phyloP scores from a whole-genome alignment of 1,139 yeast genomes.

The Scheffersomyces parashehatae region DNA sequence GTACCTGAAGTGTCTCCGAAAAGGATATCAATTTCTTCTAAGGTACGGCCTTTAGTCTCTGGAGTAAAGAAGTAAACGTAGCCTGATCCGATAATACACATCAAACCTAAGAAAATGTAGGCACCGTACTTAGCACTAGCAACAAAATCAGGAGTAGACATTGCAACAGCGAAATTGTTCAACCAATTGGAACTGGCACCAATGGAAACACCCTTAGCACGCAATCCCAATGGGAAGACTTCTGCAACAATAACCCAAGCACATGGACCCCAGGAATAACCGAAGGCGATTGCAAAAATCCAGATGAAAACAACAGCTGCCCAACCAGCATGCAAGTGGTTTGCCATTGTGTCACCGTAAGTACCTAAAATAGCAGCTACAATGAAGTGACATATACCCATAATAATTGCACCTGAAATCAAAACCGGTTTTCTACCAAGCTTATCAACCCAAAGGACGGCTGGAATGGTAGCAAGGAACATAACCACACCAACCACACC shows the following conservation, averaged over 20 bases:
- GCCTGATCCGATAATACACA: slow-evolving; percentile 51
- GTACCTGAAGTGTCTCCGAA: no score
- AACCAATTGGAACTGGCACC: slow-evolving; percentile 54
- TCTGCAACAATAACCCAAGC: slow-evolving; percentile 26
- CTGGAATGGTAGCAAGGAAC: slow-evolving; percentile 26
- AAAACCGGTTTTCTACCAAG: slow-evolving; percentile 29
- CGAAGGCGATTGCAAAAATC: slow-evolving; percentile 18
- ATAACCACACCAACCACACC: slow-evolving; percentile 29
- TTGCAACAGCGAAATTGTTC: slow-evolving; percentile 47
- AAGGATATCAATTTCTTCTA: slow-evolving; percentile 43
- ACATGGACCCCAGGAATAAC: slow-evolving; percentile 22
- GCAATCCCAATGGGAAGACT: slow-evolving; percentile 22
- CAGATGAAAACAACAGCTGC: slow-evolving; percentile 4
- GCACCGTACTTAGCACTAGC: slow-evolving; percentile 42
- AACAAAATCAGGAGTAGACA: slow-evolving; percentile 49
- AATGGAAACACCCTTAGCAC: slow-evolving; percentile 38
- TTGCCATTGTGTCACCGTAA: slow-evolving; percentile 21
- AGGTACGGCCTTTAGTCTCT: slow-evolving; percentile 49
- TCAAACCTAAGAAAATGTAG: slow-evolving; percentile 43
- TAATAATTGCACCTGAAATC: slow-evolving; percentile 26
- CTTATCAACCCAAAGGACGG: slow-evolving; percentile 27
- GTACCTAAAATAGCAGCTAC: slow-evolving; percentile 37
- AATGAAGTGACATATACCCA: slow-evolving; percentile 36
- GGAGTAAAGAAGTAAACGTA: slow-evolving; percentile 48
- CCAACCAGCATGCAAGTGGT: background rate